Conservation (phyloP, 164 flowering plant genomes). For the Sextonia rubra region DNA sequence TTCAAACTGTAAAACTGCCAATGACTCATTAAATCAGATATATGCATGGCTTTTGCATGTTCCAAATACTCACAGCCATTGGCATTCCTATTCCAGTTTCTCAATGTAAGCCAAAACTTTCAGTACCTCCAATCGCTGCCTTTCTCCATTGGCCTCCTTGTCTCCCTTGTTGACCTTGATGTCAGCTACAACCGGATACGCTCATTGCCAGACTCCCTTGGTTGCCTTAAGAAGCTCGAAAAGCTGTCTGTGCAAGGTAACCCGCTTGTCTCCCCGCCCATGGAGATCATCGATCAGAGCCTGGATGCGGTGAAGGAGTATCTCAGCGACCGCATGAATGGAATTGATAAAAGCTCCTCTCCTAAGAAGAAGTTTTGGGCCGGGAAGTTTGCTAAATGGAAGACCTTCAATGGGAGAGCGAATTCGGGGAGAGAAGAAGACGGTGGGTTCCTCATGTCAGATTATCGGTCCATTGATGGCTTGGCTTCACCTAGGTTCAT, state of each 20-base stretch:
- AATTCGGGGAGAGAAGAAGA: slow-evolving; percentile 29
- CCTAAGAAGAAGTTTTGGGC: slow-evolving; percentile 56
- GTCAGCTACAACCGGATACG: slow-evolving; percentile 77
- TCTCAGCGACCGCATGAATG: slow-evolving; percentile 54
- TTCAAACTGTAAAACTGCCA: too few species aligned
- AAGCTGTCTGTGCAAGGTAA: slow-evolving; percentile 77
- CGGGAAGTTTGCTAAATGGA: slow-evolving; percentile 45
- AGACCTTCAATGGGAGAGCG: slow-evolving; percentile 46
- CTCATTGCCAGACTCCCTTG: slow-evolving; percentile 60
- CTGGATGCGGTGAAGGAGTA: slow-evolving; percentile 57
- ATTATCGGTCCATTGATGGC: slow-evolving; percentile 49
- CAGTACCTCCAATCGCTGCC: slow-evolving; percentile 65
- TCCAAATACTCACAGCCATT: too few species aligned
- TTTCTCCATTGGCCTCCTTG: slow-evolving; percentile 75
- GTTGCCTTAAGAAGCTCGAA: slow-evolving; percentile 57
- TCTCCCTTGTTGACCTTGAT: slow-evolving; percentile 71
- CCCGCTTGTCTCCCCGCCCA: slow-evolving; percentile 72
- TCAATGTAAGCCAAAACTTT: slow-evolving; percentile 91
- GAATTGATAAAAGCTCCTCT: slow-evolving; percentile 6
- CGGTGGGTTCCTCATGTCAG: slow-evolving; percentile 29
- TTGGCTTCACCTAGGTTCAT: slow-evolving; percentile 54
- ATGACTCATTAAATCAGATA: too few species aligned
- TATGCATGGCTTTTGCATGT: too few species aligned
- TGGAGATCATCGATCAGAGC: slow-evolving; percentile 57
- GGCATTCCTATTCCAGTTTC: slow-evolving; percentile 8